These are phyloP conservation scores for Phytophthora citrophthora DNA, from an alignment of 352 stramenopile species.

Conservation along the genomic window DNA sequence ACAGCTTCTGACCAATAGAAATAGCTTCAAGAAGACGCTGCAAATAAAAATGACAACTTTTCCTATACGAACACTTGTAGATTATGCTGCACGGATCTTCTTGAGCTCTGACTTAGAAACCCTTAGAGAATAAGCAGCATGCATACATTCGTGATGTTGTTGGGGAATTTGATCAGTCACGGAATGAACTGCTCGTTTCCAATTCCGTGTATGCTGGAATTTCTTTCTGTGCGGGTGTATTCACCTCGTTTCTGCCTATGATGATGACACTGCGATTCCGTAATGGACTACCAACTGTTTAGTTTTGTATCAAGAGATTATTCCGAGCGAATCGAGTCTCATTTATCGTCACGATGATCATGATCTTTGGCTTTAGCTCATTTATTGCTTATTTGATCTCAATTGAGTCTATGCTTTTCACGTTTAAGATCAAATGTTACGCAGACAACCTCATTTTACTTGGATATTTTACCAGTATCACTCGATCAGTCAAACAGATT, in stretches of 20 bases:
- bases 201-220: constrained; percentile 12
- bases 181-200: constrained; percentile 8
- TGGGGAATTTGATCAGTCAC: constrained; percentile 4
- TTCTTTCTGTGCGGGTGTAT: constrained; percentile 4
- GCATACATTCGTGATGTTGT: too few relatives aligned
- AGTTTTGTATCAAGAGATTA: constrained; percentile 8
- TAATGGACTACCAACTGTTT: not conserved
- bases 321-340: not conserved
- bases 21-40: too few relatives aligned
- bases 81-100: too few relatives aligned
- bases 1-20: too few relatives aligned
- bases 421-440: constrained; percentile 6
- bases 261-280: constrained; percentile 5
- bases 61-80: too few relatives aligned
- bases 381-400: not conserved
- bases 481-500: constrained; percentile 5
- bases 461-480: constrained; percentile 1
- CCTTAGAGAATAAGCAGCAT: too few relatives aligned
- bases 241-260: constrained; percentile 3
- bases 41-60: too few relatives aligned
- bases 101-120: too few relatives aligned
- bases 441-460: not conserved
- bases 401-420: not conserved
- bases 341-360: not conserved
- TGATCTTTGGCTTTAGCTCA: constrained; percentile 1